Conservation (phyloP, 768 basidiomycete species). For the Exsudoporus frostii region DNA sequence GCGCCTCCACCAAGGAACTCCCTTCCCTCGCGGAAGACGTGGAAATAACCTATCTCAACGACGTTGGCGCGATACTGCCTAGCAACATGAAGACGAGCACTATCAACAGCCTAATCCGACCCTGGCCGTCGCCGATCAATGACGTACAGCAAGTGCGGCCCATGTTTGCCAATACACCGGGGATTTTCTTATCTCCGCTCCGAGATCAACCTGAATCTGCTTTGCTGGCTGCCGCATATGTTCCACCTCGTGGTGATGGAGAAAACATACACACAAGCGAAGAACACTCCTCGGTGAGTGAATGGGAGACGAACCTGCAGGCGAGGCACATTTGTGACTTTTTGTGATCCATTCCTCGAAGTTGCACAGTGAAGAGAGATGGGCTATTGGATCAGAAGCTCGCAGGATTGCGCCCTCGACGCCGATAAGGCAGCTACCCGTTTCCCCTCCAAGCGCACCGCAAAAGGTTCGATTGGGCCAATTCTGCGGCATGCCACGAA, state of each 20-base stretch:
- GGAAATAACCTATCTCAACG: conserved; percentile 6
- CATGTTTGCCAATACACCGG: conserved; percentile 23
- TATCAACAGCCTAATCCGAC: neutral
- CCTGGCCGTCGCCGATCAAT: conserved; percentile 10
- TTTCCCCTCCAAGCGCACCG: conserved; percentile 24
- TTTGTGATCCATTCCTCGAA: conserved; percentile 5
- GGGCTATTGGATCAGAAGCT: neutral
- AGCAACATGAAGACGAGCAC: conserved; percentile 5
- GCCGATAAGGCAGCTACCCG: conserved; percentile 17
- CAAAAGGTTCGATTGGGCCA: conserved; percentile 25
- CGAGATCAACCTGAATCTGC: conserved; percentile 8
- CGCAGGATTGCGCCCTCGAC: conserved; percentile 12
- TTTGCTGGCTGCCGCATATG: conserved; percentile 3
- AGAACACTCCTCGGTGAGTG: conserved; percentile 18
- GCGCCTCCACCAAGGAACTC: conserved; percentile 12
- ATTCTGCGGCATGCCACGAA: neutral
- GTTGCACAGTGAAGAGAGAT: neutral
- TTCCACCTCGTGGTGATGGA: conserved; percentile 18
- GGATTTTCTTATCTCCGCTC: conserved; percentile 31
- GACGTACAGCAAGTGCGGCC: conserved; percentile 9
- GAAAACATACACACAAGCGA: conserved; percentile 5
- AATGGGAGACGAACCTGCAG: neutral
- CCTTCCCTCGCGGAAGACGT: conserved; percentile 6
- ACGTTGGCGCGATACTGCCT: conserved; percentile 1
- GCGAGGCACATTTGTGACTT: conserved; percentile 2